Percentiles rank a stretch among this genome's conserved stretches.
These are phyloP conservation scores for Oxytropis ochrocephala DNA, from an alignment of 306 rosid species.

Conservation along the genomic window DNA sequence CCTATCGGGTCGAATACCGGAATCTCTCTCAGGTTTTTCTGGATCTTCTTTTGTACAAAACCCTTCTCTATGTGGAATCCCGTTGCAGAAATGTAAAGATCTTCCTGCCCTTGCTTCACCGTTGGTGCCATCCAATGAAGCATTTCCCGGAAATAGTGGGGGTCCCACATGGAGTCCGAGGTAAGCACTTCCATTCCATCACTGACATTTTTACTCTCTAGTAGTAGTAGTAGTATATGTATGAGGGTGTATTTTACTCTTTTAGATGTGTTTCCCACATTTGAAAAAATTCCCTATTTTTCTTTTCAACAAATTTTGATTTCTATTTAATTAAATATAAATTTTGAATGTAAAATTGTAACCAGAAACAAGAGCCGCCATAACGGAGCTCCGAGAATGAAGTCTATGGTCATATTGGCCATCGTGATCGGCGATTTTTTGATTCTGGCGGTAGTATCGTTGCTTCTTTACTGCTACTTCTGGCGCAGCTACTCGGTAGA, in stretches of 20 bases:
- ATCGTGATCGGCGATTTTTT: conserved; percentile 57
- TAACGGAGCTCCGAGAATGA: conserved; percentile 28
- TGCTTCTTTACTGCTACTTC: conserved; percentile 71
- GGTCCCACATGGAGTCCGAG: too few species aligned
- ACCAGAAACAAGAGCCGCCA: not conserved
- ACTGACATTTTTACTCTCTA: too few species aligned
- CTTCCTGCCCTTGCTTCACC: conserved; percentile 51
- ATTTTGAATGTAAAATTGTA: too few species aligned
- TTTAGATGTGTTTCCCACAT: too few species aligned
- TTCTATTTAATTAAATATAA: too few species aligned
- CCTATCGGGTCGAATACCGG: conserved; percentile 60
- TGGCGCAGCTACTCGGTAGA: conserved; percentile 36
- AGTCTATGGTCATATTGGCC: conserved; percentile 45
- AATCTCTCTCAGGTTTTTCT: conserved; percentile 44
- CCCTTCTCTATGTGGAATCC: conserved; percentile 58
- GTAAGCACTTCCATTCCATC: too few species aligned
- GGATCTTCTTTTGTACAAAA: conserved; percentile 45
- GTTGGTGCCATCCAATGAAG: conserved; percentile 22
- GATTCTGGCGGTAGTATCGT: conserved; percentile 46
- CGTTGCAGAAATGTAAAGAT: conserved; percentile 40
- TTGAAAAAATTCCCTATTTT: too few species aligned
- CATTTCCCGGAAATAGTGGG: conserved; percentile 4
- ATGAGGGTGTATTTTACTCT: too few species aligned
- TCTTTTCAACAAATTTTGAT: too few species aligned
- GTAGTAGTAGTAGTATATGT: too few species aligned